phyloP scores from a whole-genome alignment of 768 basidiomycete genomes.

The Clathrus columnatus region DNA sequence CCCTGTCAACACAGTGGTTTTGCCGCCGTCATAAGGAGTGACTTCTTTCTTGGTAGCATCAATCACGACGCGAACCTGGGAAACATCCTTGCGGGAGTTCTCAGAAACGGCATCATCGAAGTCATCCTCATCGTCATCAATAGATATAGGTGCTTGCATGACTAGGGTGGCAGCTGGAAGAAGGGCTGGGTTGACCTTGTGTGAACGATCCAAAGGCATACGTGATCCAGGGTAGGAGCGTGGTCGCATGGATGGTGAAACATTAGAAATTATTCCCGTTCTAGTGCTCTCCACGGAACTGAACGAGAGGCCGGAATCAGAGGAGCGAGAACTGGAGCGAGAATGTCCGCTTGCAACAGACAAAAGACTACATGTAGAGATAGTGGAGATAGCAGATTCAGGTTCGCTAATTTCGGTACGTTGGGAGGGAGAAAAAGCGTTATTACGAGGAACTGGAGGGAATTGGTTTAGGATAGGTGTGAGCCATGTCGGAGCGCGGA shows the following conservation, averaged over 20 bases:
- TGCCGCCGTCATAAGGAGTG: conserved; percentile 80
- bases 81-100: conserved; percentile 49
- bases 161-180: background rate
- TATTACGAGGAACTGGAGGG: conserved; percentile 29
- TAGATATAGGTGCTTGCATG: conserved; percentile 6
- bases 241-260: conserved; percentile 27
- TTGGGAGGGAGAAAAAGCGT: conserved; percentile 7
- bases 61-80: conserved; percentile 61
- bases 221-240: conserved; percentile 27
- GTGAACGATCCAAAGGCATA: background rate
- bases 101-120: background rate
- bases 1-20: conserved; percentile 80
- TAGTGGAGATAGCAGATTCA: conserved; percentile 11
- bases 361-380: conserved; percentile 47
- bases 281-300: conserved; percentile 42
- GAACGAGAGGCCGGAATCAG: conserved; percentile 64
- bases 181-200: conserved; percentile 2
- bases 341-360: conserved; percentile 47
- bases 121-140: conserved; percentile 6
- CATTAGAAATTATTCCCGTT: conserved; percentile 29
- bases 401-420: background rate
- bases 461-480: conserved; percentile 58
- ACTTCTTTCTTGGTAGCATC: conserved; percentile 71
- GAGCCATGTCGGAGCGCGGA: conserved; percentile 59
- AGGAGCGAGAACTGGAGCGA: conserved; percentile 50